phyloP scores from a whole-genome alignment of 2,329 filamentous ascomycete species.

The Stemphylium lycopersici region DNA sequence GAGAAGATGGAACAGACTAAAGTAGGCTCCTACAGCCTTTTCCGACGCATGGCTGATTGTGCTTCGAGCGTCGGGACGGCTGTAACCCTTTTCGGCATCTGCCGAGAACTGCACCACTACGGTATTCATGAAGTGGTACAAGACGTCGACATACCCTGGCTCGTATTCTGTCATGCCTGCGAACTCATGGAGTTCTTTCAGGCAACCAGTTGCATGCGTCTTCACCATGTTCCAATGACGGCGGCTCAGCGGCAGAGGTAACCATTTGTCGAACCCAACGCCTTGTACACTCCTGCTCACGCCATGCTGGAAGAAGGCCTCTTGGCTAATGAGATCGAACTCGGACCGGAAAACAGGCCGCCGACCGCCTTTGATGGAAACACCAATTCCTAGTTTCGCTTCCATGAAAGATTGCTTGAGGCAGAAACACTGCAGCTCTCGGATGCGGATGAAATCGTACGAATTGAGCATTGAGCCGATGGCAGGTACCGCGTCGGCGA shows the following conservation, averaged over 20 bases:
- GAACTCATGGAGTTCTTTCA: conserved; percentile 34
- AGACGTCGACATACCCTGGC: conserved; percentile 39
- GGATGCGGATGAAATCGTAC: no score
- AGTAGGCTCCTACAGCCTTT: conserved; percentile 61
- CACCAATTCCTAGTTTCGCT: conserved; percentile 54
- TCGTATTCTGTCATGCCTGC: conserved; percentile 32
- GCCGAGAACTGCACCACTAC: conserved; percentile 58
- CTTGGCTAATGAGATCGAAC: conserved; percentile 57
- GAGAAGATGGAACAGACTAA: conserved; percentile 59
- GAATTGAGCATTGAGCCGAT: no score
- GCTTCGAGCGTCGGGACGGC: conserved; percentile 36
- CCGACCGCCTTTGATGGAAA: conserved; percentile 32
- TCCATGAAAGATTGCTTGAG: conserved; percentile 52
- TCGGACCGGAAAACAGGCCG: conserved; percentile 52
- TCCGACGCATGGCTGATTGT: conserved; percentile 57
- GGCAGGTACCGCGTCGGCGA: no score
- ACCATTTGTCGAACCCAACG: conserved; percentile 52
- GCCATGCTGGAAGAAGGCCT: conserved; percentile 47
- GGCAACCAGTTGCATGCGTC: conserved; percentile 25
- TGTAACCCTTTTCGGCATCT: conserved; percentile 25
- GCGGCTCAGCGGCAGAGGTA: conserved; percentile 56
- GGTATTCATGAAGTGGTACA: conserved; percentile 59
- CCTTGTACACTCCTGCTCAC: conserved; percentile 54
- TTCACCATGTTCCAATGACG: conserved; percentile 54
- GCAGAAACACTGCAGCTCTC: conserved; percentile 55